Percentiles rank a stretch among this genome's conserved stretches.
Conservation (phyloP, 768 basidiomycete species). For the Mycena alexandri region DNA sequence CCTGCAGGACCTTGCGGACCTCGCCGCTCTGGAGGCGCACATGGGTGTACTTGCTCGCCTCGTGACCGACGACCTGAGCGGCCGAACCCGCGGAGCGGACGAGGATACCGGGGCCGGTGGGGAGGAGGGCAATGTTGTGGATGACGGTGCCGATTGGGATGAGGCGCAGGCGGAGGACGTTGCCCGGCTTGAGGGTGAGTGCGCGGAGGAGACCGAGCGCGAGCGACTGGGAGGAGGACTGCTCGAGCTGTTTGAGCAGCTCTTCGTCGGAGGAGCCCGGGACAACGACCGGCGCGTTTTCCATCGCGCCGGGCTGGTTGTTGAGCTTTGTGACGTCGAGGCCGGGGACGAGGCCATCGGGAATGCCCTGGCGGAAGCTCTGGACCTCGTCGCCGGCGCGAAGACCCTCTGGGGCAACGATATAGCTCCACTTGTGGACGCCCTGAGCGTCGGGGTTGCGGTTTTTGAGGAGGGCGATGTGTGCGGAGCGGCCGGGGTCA, state of each 20-base stretch:
- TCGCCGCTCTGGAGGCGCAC: slow-evolving; percentile 94
- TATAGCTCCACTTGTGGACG: slow-evolving; percentile 83
- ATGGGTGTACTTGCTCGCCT: slow-evolving; percentile 78
- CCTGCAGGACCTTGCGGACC: slow-evolving; percentile 84
- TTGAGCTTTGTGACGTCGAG: slow-evolving; percentile 47
- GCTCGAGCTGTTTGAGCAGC: slow-evolving; percentile 42
- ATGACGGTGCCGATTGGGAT: slow-evolving; percentile 94
- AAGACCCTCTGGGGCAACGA: slow-evolving; percentile 91
- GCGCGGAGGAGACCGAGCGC: slow-evolving; percentile 89
- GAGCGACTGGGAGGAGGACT: slow-evolving; percentile 67
- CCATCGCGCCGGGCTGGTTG: slow-evolving; percentile 33
- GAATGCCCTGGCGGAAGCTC: slow-evolving; percentile 87
- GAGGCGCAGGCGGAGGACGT: slow-evolving; percentile 91
- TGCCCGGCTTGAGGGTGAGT: slow-evolving; percentile 88
- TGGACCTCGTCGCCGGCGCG: slow-evolving; percentile 90
- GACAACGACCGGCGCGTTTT: slow-evolving; percentile 33
- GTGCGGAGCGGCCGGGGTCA: slow-evolving; percentile 93
- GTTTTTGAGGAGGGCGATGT: slow-evolving; percentile 90
- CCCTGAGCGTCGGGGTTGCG: slow-evolving; percentile 67
- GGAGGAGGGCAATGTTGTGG: slow-evolving; percentile 85
- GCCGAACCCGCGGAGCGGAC: slow-evolving; percentile 92
- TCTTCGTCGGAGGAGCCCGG: slow-evolving; percentile 38
- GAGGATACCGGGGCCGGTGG: slow-evolving; percentile 82
- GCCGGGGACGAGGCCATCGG: slow-evolving; percentile 77
- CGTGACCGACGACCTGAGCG: slow-evolving; percentile 85